phyloP scores from a whole-genome alignment of 2,329 filamentous ascomycete genomes.

The Scleromitrula shiraiana region DNA sequence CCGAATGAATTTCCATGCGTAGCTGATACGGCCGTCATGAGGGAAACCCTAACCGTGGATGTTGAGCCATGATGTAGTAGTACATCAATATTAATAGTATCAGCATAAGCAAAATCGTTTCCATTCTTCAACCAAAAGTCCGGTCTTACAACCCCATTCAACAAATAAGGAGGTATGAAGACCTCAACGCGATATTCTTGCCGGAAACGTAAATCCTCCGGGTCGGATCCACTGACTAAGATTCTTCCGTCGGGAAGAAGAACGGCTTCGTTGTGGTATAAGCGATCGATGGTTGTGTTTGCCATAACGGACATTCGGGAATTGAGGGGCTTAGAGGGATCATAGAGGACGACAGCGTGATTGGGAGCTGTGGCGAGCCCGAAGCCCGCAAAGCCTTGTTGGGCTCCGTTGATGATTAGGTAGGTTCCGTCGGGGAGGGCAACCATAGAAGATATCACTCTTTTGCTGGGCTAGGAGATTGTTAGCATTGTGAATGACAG shows the following conservation, averaged over 20 bases:
- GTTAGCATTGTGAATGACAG: background rate
- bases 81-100: background rate
- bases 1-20: conserved; percentile 61
- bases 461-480: conserved; percentile 38
- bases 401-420: conserved; percentile 53
- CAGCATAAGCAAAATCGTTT: conserved; percentile 4
- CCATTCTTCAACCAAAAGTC: conserved; percentile 40
- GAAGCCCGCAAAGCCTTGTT: conserved; percentile 53
- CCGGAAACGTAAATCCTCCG: conserved; percentile 20
- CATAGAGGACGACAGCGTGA: conserved; percentile 53
- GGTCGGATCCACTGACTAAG: conserved; percentile 45
- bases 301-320: conserved; percentile 54
- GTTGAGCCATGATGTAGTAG: background rate
- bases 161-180: conserved; percentile 55
- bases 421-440: conserved; percentile 58
- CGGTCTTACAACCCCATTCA: conserved; percentile 42
- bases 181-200: conserved; percentile 54
- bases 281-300: conserved; percentile 53
- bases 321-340: conserved; percentile 45
- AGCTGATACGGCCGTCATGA: conserved; percentile 4
- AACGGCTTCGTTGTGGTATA: conserved; percentile 58
- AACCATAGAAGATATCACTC: conserved; percentile 55
- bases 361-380: conserved; percentile 47
- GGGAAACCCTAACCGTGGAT: background rate
- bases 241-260: conserved; percentile 56